A percentile compares a stretch with the other conserved stretches of the same genome.
Evolutionary conservation across 306 rosid genomes (phyloP).

Genomic region (Begonia peltatifolia): DNA sequence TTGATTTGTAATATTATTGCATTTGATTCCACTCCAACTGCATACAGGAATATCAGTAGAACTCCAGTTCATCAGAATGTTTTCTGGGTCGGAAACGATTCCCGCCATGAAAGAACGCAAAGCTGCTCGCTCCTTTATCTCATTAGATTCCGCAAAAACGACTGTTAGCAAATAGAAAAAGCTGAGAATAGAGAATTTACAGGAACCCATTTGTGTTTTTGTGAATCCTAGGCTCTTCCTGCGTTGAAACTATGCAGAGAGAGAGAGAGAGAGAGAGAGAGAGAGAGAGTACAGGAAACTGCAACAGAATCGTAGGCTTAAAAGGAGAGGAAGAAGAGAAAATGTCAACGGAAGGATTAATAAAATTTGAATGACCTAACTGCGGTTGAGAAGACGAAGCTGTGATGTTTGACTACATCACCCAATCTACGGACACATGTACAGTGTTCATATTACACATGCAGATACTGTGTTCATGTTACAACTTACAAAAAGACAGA

Average conservation of each 20-base stretch:
- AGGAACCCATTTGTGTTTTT: constrained; percentile 16
- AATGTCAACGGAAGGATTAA: too few relatives aligned
- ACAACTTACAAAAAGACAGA: too few relatives aligned
- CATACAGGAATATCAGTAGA: constrained; percentile 29
- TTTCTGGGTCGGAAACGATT: constrained; percentile 54
- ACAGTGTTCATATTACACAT: too few relatives aligned
- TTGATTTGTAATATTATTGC: constrained; percentile 41
- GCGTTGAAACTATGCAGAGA: constrained; percentile 11
- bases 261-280: background rate
- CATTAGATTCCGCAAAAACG: constrained; percentile 13
- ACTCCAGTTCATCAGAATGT: constrained; percentile 42
- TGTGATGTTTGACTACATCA: too few relatives aligned
- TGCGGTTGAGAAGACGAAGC: too few relatives aligned
- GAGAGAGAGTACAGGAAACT: background rate
- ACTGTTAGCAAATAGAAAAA: constrained; percentile 13
- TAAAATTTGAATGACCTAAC: too few relatives aligned
- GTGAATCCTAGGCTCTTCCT: constrained; percentile 2
- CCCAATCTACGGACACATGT: too few relatives aligned
- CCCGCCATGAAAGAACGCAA: constrained; percentile 59
- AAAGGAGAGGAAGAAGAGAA: too few relatives aligned
- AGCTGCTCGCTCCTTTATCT: constrained; percentile 31
- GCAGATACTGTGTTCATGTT: too few relatives aligned
- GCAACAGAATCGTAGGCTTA: too few relatives aligned
- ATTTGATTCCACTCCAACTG: constrained; percentile 63
- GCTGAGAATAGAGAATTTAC: constrained; percentile 13